phyloP scores from a whole-genome alignment of 306 rosid genomes.

The Citrullus amarus region DNA sequence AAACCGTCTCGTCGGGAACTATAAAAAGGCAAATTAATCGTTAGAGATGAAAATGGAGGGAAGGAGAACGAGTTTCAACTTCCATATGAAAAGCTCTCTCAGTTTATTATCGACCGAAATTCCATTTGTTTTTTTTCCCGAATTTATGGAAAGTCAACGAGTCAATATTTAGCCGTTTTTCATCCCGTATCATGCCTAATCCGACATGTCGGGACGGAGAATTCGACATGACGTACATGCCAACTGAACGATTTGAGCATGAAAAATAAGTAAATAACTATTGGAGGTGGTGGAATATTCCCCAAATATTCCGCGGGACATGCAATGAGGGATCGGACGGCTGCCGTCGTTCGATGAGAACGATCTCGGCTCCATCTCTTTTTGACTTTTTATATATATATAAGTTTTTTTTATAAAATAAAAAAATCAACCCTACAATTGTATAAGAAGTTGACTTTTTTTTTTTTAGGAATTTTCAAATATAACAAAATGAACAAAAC shows the following conservation, averaged over 20 bases:
- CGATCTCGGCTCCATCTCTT: background rate
- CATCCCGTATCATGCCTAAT: background rate
- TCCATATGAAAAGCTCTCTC: background rate
- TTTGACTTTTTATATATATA: background rate
- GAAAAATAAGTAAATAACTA: background rate
- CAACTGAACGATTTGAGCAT: background rate
- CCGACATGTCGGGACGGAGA: background rate
- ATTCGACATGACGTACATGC: background rate
- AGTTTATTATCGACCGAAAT: background rate
- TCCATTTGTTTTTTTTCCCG: background rate
- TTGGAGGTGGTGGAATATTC: background rate
- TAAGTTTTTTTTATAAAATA: no score
- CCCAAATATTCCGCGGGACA: background rate
- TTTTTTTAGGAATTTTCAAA: no score
- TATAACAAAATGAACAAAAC: no score
- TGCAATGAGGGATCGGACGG: background rate
- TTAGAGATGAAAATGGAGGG: background rate
- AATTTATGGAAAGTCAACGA: background rate
- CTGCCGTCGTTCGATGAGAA: background rate
- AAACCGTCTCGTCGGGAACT: background rate
- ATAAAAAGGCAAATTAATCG: background rate
- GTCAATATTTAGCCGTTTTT: background rate
- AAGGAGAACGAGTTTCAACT: background rate
- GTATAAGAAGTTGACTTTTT: no score
- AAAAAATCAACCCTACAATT: no score